Base-by-base conservation (phyloP, 495 filamentous ascomycete species). In the Hyaloscypha variabilis region DNA sequence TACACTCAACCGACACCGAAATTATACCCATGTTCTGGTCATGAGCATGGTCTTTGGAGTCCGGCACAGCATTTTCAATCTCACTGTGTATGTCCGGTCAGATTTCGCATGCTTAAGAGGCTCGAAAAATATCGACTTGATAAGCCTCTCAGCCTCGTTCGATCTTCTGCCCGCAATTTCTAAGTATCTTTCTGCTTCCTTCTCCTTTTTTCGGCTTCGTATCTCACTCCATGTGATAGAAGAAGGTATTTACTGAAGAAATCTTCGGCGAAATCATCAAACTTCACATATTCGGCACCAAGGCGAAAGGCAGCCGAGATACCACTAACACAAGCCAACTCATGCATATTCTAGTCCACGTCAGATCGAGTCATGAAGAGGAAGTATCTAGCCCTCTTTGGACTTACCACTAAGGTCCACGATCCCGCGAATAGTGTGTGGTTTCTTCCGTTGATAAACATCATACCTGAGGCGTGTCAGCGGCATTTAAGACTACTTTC, bases 241-340 rank as follows among this genome's bases (percentile, higher is more conserved):
- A 83, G 74, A 3, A 85, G 62, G 69, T 86, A 87, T 60, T 84
- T 85, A 46, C 72, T 75, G 62, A 89, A 81, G 67, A 89, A 79
- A 60, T 83, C 77, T 69, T 82, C 80, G 2, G 85, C 85, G 71
- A 86, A 85, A 50, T 82, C 81, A 65, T 90, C 85, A 63, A 92
- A 87, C 60, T 80, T 81, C 26, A 82, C 84, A 62, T 94, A 94
- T n/a, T 80, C 78, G 0, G 90, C 91, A 0, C 91, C 91, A n/a
- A 96, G 76, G 53, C 89, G 82, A 36, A 89, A 88, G 3, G 92
- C 91, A 1, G 91, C 91, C 19, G 91, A 88, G 46, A 94, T 89
- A 0, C 91, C 91, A 63, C 87, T 89, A 46, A 94, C 86, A 55
- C 86, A 85, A 0, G 91, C 91, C 29, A 92, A 83, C 71, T 96